These are phyloP conservation scores for Penicillium crystallinum DNA, from an alignment of 495 filamentous ascomycete species.

Conservation along the genomic window DNA sequence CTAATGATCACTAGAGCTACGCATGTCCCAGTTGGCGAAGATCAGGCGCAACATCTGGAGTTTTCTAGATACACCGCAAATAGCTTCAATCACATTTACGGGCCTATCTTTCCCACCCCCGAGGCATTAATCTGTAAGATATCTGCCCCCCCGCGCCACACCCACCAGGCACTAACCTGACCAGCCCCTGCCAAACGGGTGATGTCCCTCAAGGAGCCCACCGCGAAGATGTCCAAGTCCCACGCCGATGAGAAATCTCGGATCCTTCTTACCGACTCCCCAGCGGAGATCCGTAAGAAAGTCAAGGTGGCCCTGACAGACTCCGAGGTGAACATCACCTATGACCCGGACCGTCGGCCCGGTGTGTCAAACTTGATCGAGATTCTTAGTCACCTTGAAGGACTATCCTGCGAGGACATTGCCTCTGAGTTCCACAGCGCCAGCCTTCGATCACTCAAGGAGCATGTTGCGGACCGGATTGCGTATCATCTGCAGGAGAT, in stretches of 20 bases:
- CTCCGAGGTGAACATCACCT: slow-evolving; percentile 54
- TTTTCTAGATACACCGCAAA: slow-evolving; percentile 78
- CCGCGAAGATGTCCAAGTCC: slow-evolving; percentile 91
- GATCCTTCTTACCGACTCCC: slow-evolving; percentile 73
- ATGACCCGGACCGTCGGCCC: slow-evolving; percentile 64
- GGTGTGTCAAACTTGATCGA: slow-evolving; percentile 85
- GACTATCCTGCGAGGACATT: slow-evolving; percentile 48
- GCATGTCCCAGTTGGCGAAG: slow-evolving; percentile 92
- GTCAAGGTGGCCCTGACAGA: slow-evolving; percentile 76
- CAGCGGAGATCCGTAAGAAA: slow-evolving; percentile 57
- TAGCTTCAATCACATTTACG: slow-evolving; percentile 75
- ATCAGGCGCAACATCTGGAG: slow-evolving; percentile 91
- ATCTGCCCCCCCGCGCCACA: neutral
- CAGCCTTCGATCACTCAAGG: slow-evolving; percentile 61
- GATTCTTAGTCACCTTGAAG: slow-evolving; percentile 63
- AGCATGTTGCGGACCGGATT: slow-evolving; percentile 51
- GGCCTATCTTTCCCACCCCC: slow-evolving; percentile 58
- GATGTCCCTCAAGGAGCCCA: slow-evolving; percentile 79
- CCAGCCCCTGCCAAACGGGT: slow-evolving; percentile 72
- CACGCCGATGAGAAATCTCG: slow-evolving; percentile 61
- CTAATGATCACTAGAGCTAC: slow-evolving; percentile 54
- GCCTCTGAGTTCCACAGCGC: slow-evolving; percentile 47
- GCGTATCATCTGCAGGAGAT: slow-evolving; percentile 50
- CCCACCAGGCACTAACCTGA: slow-evolving; percentile 6
- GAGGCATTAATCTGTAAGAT: slow-evolving; percentile 69